Base-by-base conservation (phyloP, 2,329 filamentous ascomycete genomes). In the Gnomoniopsis smithogilvyi region DNA sequence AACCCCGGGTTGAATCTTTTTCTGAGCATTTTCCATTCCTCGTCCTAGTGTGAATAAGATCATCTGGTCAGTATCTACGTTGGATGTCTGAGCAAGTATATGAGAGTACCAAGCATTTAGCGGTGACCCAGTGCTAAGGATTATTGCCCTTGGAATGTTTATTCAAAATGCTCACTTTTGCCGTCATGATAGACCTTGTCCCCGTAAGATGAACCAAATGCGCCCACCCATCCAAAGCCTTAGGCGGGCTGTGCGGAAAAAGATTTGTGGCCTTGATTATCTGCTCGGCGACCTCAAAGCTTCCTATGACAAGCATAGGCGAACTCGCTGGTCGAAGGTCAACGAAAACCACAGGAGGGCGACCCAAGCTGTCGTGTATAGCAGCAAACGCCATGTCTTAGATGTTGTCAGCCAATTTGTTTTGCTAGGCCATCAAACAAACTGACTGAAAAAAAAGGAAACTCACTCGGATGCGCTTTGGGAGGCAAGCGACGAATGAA, bases 1-100 rank as follows among this genome's bases (percentile, higher is more conserved):
- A 75, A 76, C 0, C 71, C 73, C 0, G 69, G 70, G 59, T 71
- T 75, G 64, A 70, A 74, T 19, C 68, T 65, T 61, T 70, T 74
- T 15, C 73, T 68, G 3, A 68, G 43, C 3, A 51, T 53, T 61
- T 70, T 72, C 69, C 70, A 73, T 6, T 68, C 57, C 8, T 71
- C 68, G 12, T 63, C 66, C 52, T 10, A 6, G 17, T 33, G 15
- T 7, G 19, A 17, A 30, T 12, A 26, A 17, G 11, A 26, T n/a
- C n/a, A n/a, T n/a, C n/a, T n/a, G n/a, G n/a, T n/a, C n/a, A n/a
- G n/a, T n/a, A n/a, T n/a, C n/a, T n/a, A n/a, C n/a, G n/a, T n/a
- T n/a, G n/a, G n/a, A n/a, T n/a, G n/a, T n/a, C n/a, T n/a, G 24
- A 14, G 24, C 30, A 11, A 48, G 46, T n/a, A 12, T 6, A n/a